Evolutionary conservation across 2,329 filamentous ascomycete species (phyloP).

Genomic region (Claviceps purpurea): DNA sequence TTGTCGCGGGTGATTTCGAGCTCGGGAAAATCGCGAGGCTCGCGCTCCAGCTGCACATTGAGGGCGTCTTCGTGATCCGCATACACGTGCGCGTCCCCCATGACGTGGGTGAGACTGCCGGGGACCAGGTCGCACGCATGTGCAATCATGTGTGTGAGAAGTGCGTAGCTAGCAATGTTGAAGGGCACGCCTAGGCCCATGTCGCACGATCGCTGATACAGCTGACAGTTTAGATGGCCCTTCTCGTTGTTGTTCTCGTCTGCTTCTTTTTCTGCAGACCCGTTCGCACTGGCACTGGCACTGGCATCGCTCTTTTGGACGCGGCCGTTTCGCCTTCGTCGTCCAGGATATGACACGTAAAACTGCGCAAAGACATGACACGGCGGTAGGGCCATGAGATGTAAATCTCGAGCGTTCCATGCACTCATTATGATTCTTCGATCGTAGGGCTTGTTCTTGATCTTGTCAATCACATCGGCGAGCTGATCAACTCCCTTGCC

Average conservation of each 20-base stretch:
- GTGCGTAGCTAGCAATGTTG: constrained; percentile 90
- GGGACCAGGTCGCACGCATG: constrained; percentile 74
- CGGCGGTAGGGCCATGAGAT: constrained; percentile 81
- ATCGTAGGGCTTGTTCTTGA: constrained; percentile 75
- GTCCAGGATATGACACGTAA: constrained; percentile 63
- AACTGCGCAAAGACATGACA: constrained; percentile 99
- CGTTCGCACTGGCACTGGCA: not conserved
- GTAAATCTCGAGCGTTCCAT: constrained; percentile 83
- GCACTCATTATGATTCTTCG: constrained; percentile 79
- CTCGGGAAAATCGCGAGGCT: constrained; percentile 69
- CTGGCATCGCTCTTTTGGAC: not conserved
- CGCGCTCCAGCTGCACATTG: constrained; percentile 62
- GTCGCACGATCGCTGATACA: constrained; percentile 91
- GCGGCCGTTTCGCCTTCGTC: constrained; percentile 3
- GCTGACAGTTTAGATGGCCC: constrained; percentile 69
- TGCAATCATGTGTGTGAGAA: constrained; percentile 91
- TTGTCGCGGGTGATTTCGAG: constrained; percentile 57
- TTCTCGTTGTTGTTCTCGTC: constrained; percentile 7
- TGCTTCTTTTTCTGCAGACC: not conserved
- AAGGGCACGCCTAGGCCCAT: constrained; percentile 97
- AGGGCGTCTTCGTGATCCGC: constrained; percentile 83
- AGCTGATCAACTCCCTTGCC: constrained; percentile 89
- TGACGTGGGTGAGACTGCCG: constrained; percentile 81
- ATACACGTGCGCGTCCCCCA: constrained; percentile 98
- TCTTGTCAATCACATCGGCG: constrained; percentile 75